Conservation (phyloP, 2,329 filamentous ascomycete species). For the Sphaceloma murrayae region DNA sequence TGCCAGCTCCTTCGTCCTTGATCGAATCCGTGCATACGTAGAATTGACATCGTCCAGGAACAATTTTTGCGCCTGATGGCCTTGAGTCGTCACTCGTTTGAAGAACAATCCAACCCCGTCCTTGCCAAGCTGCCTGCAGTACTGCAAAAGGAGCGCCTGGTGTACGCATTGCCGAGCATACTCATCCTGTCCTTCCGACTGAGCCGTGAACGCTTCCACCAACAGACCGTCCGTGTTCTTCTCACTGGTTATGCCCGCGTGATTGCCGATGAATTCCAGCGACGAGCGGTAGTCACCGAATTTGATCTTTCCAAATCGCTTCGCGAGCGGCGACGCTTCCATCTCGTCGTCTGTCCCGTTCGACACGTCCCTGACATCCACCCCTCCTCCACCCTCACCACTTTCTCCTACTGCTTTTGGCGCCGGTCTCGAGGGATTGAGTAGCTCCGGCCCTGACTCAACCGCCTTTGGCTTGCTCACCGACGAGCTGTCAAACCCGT, state of each 20-base stretch:
- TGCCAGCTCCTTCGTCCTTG: slow-evolving; percentile 62
- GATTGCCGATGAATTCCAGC: slow-evolving; percentile 64
- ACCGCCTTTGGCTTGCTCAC: slow-evolving; percentile 49
- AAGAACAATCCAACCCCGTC: slow-evolving; percentile 91
- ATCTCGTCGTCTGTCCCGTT: slow-evolving; percentile 55
- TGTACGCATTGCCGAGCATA: slow-evolving; percentile 80
- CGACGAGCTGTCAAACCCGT: slow-evolving; percentile 80
- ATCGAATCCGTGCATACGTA: slow-evolving; percentile 75
- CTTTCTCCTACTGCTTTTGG: slow-evolving; percentile 33
- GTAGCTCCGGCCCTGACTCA: slow-evolving; percentile 34
- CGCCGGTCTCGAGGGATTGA: slow-evolving; percentile 54
- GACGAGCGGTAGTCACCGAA: slow-evolving; percentile 62
- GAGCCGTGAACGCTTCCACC: slow-evolving; percentile 82
- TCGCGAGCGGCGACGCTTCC: slow-evolving; percentile 67
- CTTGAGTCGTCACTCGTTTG: slow-evolving; percentile 82
- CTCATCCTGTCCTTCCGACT: slow-evolving; percentile 64
- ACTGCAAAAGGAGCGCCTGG: slow-evolving; percentile 84
- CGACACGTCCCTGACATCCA: slow-evolving; percentile 49
- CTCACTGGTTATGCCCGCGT: slow-evolving; percentile 72
- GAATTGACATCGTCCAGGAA: slow-evolving; percentile 89
- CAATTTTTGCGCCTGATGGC: slow-evolving; percentile 80
- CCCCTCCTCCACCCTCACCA: slow-evolving; percentile 50
- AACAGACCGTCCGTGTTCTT: slow-evolving; percentile 84
- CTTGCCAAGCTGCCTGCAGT: slow-evolving; percentile 79
- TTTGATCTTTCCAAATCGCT: slow-evolving; percentile 70